phyloP scores from a whole-genome alignment of 305 asterid genomes.

The Nicotiana rustica region DNA sequence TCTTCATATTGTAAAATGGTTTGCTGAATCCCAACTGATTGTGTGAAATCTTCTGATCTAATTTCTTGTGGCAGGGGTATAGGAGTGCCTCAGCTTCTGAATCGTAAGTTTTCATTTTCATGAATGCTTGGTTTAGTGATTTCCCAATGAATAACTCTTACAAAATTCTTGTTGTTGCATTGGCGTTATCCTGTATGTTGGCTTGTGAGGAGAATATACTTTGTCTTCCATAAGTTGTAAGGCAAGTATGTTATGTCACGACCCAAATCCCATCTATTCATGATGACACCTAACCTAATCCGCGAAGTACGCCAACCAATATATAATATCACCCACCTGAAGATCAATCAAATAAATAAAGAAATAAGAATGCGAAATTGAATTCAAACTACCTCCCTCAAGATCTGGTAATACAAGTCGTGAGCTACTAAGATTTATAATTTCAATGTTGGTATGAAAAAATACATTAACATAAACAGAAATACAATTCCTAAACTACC shows the following conservation, averaged over 20 bases:
- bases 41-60: conserved; percentile 24
- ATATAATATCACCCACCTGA: too few species aligned
- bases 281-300: too few species aligned
- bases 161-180: conserved; percentile 19
- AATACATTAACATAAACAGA: too few species aligned
- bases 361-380: too few species aligned
- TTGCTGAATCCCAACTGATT: not conserved
- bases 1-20: conserved; percentile 19
- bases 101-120: conserved; percentile 60
- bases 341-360: too few species aligned
- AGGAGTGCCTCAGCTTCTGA: conserved; percentile 82
- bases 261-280: too few species aligned
- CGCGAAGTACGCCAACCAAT: too few species aligned
- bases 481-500: too few species aligned
- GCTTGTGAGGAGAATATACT: not conserved
- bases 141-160: not conserved
- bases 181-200: not conserved
- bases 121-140: conserved; percentile 36
- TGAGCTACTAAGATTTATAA: too few species aligned
- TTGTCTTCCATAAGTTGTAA: conserved; percentile 6
- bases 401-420: too few species aligned
- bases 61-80: conserved; percentile 69
- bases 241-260: not conserved
- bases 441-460: too few species aligned
- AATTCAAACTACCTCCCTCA: too few species aligned